phyloP scores from a whole-genome alignment of 106 monocot genomes.

The Dioscorea zingiberensis region DNA sequence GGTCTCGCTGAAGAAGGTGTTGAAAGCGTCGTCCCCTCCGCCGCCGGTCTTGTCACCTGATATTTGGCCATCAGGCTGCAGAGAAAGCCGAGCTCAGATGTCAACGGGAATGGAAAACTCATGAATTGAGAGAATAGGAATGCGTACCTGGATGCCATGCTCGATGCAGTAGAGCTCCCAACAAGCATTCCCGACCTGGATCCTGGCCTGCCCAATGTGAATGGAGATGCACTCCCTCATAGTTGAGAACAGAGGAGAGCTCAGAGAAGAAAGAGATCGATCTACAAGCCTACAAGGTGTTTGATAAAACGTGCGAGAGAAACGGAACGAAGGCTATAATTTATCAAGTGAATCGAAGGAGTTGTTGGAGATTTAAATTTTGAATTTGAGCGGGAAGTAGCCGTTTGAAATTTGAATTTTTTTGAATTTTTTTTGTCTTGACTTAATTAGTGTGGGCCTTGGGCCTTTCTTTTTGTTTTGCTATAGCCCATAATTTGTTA shows the following conservation, averaged over 20 bases:
- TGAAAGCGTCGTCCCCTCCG: slow-evolving; percentile 16
- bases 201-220: slow-evolving; percentile 54
- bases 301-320: neutral
- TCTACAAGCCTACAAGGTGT: neutral
- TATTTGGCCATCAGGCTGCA: slow-evolving; percentile 16
- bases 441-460: too few species aligned
- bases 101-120: neutral
- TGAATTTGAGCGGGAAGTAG: too few species aligned
- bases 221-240: slow-evolving; percentile 65
- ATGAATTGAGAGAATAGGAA: neutral
- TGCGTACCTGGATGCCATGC: slow-evolving; percentile 38
- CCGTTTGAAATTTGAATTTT: too few species aligned
- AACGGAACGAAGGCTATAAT: too few species aligned
- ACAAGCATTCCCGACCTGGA: slow-evolving; percentile 56
- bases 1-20: slow-evolving; percentile 21
- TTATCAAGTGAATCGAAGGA: too few species aligned
- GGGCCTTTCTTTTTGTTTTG: too few species aligned
- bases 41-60: slow-evolving; percentile 12
- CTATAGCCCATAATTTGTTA: too few species aligned
- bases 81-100: neutral
- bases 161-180: slow-evolving; percentile 56
- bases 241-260: neutral
- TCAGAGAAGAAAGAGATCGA: slow-evolving; percentile 4
- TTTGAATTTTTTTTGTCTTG: too few species aligned
- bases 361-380: too few species aligned